Evolutionary conservation across 768 basidiomycete species (phyloP), one percentile per base, ranked within the genome.

Genomic region (Boletus fagicola): DNA sequence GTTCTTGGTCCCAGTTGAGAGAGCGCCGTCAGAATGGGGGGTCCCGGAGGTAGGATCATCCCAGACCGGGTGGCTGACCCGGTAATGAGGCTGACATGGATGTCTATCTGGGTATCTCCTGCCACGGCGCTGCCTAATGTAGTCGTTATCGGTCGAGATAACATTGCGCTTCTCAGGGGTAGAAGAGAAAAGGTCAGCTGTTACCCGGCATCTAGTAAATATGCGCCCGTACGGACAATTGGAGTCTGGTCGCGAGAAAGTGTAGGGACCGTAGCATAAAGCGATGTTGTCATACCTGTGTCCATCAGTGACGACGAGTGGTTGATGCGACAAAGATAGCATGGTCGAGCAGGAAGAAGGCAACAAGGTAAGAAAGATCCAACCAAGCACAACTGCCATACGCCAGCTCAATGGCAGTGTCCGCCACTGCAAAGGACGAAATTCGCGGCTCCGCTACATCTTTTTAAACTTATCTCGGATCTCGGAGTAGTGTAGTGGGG

Each of bases 71-170:
- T 45, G 52, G 59, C 52, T 62, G 61, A 62, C 51, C 24, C 22
- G 42, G 22, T 24, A 38, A 24, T 50, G 59, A 36, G 64, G 64
- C 54, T 65, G 59, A 61, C 20, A 13, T 7, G 12, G 24, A 43
- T 42, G 30, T 28, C 28, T 6, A 28, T 28, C 28, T 28, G 28
- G 28, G 28, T 28, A 28, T 4, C 28, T 28, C 28, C 28, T 6
- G 28, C n/a, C n/a, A n/a, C 28, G 28, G 28, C 28, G 30, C 31
- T 31, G 31, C 31, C 31, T 31, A 31, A 31, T 20, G 13, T 24
- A 8, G 43, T 12, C 10, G 45, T 30, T 30, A 16, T 39, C 38
- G 38, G 38, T 39, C 38, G n/a, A 39, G 38, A 39, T 39, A 39
- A n/a, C 38, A 35, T 35, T 35, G 12, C 33, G 18, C 38, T 39